Percentiles rank a stretch among this genome's conserved stretches.
These are phyloP conservation scores for Quillaja saponaria DNA, from an alignment of 306 rosid species.

Conservation along the genomic window DNA sequence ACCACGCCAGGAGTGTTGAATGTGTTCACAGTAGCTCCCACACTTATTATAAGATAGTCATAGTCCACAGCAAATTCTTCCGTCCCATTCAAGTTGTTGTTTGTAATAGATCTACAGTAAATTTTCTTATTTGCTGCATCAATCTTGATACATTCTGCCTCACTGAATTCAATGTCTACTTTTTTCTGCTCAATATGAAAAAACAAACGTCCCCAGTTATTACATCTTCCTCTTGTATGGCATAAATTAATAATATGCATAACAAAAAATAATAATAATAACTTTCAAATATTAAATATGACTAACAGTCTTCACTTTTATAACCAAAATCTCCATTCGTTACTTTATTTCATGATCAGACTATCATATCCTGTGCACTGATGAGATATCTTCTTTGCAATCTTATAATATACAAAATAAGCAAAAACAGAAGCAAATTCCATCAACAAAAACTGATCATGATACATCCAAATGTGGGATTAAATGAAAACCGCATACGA, in stretches of 20 bases:
- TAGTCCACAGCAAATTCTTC: conserved; percentile 78
- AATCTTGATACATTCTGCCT: conserved; percentile 87
- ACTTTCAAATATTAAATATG: too few species aligned
- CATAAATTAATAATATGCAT: neutral
- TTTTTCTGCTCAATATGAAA: conserved; percentile 57
- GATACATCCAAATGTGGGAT: too few species aligned
- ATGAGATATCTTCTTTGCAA: too few species aligned
- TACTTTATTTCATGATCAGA: too few species aligned
- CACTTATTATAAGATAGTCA: conserved; percentile 70
- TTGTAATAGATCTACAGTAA: conserved; percentile 62
- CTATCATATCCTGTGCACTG: too few species aligned
- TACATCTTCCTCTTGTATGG: neutral
- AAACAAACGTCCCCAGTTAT: conserved; percentile 17
- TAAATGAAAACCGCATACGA: neutral
- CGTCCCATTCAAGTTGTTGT: conserved; percentile 53
- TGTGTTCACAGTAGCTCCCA: conserved; percentile 93
- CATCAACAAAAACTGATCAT: too few species aligned
- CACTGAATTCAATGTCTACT: conserved; percentile 56
- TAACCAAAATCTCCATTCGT: too few species aligned
- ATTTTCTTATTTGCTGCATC: conserved; percentile 84
- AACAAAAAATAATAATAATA: neutral
- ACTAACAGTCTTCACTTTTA: too few species aligned
- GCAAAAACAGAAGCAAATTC: too few species aligned
- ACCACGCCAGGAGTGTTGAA: conserved; percentile 94
- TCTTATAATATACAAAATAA: too few species aligned